Percentiles rank a stretch among this genome's conserved stretches.
phyloP scores from a whole-genome alignment of 2,329 filamentous ascomycete species.

The Clarireedia homoeocarpa region DNA sequence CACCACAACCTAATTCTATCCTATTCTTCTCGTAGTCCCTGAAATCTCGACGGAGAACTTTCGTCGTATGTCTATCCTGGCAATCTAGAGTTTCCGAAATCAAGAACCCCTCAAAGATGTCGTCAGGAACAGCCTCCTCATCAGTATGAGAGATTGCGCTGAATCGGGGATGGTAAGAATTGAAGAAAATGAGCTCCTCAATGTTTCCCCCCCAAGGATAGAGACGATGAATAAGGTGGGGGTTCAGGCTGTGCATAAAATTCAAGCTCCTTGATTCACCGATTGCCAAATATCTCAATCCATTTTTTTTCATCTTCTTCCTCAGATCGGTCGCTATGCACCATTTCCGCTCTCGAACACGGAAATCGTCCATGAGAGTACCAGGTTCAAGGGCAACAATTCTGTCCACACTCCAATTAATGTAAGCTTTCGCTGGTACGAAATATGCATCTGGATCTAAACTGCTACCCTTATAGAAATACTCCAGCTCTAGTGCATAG shows the following conservation, averaged over 20 bases:
- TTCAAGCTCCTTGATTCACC: neutral
- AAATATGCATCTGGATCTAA: neutral
- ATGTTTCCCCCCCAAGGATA: neutral
- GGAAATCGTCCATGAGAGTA: neutral
- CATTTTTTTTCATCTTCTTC: neutral
- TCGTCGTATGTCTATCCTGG: too few species aligned
- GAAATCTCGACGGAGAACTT: too few species aligned
- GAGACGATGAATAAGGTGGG: neutral
- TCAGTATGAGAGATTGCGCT: neutral
- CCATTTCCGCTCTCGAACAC: neutral
- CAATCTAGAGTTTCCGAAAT: neutral
- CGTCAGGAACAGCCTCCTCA: neutral
- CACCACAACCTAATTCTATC: too few species aligned
- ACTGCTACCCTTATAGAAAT: neutral
- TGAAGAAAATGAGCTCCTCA: neutral
- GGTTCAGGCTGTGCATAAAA: neutral
- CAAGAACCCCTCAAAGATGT: neutral
- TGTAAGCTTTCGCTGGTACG: neutral
- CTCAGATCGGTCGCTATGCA: neutral
- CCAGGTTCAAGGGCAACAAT: neutral
- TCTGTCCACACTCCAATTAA: neutral
- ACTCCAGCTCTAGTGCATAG: neutral
- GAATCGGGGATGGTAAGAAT: neutral
- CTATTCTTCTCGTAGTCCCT: too few species aligned
- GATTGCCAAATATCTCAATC: neutral